phyloP scores from a whole-genome alignment of 2,329 filamentous ascomycete species.

The Cercospora sojina region DNA sequence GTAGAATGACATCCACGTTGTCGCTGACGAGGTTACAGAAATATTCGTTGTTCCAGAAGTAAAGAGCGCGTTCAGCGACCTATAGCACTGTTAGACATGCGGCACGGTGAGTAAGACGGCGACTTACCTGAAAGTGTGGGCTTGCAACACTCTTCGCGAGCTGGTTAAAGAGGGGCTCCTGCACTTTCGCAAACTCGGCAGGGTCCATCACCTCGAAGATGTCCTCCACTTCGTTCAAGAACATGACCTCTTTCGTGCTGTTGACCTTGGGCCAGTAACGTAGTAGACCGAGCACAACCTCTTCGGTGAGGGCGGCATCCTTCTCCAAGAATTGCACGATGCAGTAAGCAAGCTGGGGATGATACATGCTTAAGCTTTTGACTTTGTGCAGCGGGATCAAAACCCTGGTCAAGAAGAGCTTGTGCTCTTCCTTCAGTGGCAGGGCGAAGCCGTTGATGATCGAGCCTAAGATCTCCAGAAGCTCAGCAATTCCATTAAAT shows the following conservation, averaged over 20 bases:
- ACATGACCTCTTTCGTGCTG: conserved; percentile 99
- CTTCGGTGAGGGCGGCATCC: conserved; percentile 93
- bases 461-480: conserved; percentile 93
- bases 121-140: conserved; percentile 81
- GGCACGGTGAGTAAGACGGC: neutral
- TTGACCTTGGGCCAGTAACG: conserved; percentile 99
- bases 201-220: conserved; percentile 99
- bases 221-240: conserved; percentile 97
- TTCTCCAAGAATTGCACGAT: conserved; percentile 99
- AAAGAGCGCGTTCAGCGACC: conserved; percentile 93
- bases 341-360: conserved; percentile 96
- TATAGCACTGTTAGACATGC: conserved; percentile 35
- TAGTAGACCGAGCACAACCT: conserved; percentile 90
- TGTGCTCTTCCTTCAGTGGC: conserved; percentile 97
- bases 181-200: conserved; percentile 96
- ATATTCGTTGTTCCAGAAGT: conserved; percentile 99
- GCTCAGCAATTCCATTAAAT: conserved; percentile 96
- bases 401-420: conserved; percentile 92
- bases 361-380: conserved; percentile 99
- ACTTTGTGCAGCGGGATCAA: conserved; percentile 94
- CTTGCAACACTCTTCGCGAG: conserved; percentile 97
- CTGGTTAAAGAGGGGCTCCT: conserved; percentile 96
- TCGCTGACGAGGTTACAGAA: conserved; percentile 99
- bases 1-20: conserved; percentile 96
- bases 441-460: conserved; percentile 99